Evolutionary conservation across 768 basidiomycete genomes (phyloP).

Genomic region (Tylopilus sp.): DNA sequence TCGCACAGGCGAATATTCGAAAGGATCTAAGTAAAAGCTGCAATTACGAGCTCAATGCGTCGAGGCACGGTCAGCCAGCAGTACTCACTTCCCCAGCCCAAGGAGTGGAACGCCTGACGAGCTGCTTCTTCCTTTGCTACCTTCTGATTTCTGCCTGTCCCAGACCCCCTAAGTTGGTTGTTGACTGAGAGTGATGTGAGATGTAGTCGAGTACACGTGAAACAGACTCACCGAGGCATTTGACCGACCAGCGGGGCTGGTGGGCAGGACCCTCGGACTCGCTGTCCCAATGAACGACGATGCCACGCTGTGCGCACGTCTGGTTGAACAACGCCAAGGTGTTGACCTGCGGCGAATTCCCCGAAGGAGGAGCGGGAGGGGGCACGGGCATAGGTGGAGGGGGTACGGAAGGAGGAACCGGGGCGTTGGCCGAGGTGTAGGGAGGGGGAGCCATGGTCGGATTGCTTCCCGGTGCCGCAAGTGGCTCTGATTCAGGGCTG

Average conservation of each 20-base stretch:
- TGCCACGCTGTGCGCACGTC: slow-evolving; percentile 46
- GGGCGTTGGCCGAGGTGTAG: slow-evolving; percentile 17
- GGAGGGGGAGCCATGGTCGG: slow-evolving; percentile 18
- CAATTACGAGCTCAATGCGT: not conserved
- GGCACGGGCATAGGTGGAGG: slow-evolving; percentile 21
- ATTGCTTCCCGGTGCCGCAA: slow-evolving; percentile 17
- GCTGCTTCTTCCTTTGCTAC: slow-evolving; percentile 69
- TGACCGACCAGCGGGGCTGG: slow-evolving; percentile 55
- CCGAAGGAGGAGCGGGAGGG: slow-evolving; percentile 9
- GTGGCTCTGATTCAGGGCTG: slow-evolving; percentile 40
- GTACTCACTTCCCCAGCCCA: slow-evolving; percentile 50
- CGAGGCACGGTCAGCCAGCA: not conserved
- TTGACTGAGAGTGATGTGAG: slow-evolving; percentile 41
- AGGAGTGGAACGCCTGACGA: slow-evolving; percentile 46
- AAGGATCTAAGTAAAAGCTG: slow-evolving; percentile 15
- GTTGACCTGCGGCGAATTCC: slow-evolving; percentile 29
- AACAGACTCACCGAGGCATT: slow-evolving; percentile 45
- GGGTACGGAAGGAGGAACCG: slow-evolving; percentile 14
- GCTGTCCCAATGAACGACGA: slow-evolving; percentile 45
- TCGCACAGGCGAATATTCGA: not conserved
- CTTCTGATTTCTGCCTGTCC: slow-evolving; percentile 58
- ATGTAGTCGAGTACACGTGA: not conserved
- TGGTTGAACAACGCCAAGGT: slow-evolving; percentile 51
- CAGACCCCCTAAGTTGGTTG: slow-evolving; percentile 45
- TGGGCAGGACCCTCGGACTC: slow-evolving; percentile 50